Base-by-base conservation (phyloP, 257 asterid species). In the Solanum stenotomum region DNA sequence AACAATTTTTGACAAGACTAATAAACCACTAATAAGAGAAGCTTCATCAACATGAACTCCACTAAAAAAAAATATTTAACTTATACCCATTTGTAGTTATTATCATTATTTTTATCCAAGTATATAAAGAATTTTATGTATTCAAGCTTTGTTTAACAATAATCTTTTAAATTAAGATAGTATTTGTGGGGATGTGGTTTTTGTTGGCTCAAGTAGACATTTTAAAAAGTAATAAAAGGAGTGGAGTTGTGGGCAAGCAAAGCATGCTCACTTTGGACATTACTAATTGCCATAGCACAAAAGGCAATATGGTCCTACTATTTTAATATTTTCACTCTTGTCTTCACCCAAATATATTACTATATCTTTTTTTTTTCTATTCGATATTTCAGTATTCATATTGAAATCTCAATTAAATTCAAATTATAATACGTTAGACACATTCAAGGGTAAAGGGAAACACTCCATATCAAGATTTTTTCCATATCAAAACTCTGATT, bases 211-310 rank as follows among this genome's bases (percentile, higher is more conserved):
- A 82, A 81, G 68, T 46, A 27, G 42, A 46, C 68, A 81, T 8
- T 81, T 79, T 46, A 8, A 81, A 46, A 81, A 79, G 49, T 44
- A 27, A 44, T 27, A 3, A 16, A 77, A 46, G 38, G 85, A 18
- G 86, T 82, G 86, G 70, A 82, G 86, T 82, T 46, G 86, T 82
- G 86, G 86, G 86, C 86, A 82, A 82, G 86, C 86, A 49, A 82
- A 82, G 70, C 70, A 49, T 82, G 86, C 86, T 82, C 10, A 49
- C 12, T 82, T 49, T 29, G 31, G 63, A 29, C 68, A 82, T 82
- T 10, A 49, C 68, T 82, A 56, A 56, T 56, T 82, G 70, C 86
- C 44, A 82, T 31, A 44, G 70, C 70, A 49, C 31, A 29, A 31
- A 82, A 49, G 86, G 44, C 86, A 82, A 49, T 29, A 49, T 49